Evolutionary conservation across 805 yeast genomes (phyloP), one percentile per base, ranked within the genome.

Genomic region (Starmera caribaea): DNA sequence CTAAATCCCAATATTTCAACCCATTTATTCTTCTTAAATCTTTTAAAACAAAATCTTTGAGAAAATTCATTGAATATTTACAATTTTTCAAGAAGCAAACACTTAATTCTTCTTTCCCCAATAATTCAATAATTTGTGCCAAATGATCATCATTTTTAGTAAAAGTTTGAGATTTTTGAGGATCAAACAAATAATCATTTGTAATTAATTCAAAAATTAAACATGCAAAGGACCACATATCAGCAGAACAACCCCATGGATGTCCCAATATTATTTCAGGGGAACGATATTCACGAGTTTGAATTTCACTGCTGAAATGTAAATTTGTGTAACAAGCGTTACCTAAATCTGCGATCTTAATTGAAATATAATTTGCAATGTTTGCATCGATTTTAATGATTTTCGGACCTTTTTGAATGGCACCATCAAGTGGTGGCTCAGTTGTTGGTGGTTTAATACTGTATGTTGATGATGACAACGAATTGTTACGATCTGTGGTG

Each of bases 1-100:
- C 65, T 46, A 87, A 67, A 3, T 79, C 73, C 95, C 96, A 87
- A 29, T 79, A 86, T 57, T 81, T 81, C 43, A 87, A 65, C 53
- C 74, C 77, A 39, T 70, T 69, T 42, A 86, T 86, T 47, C 79
- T 71, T 41, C 78, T 71, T 47, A 86, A 60, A 5, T 70, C 65
- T 30, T 62, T 55, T 16, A 58, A 48, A 39, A 62, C 63, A 21
- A 21, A 21, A 14, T 57, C 58, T 42, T 74, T 64, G 47, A 71
- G 70, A 51, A 71, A 77, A 48, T 71, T 71, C 35, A 68, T 74
- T 24, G 61, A 54, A 39, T 61, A 55, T 42, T 58, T 57, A 47
- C 73, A 68, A 41, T 60, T 58, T 33, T 54, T 51, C 24, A 73
- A 53, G 48, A 63, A 71, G 14, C 64, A 68, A 35, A 57, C 56